These are phyloP conservation scores for Teunomyces barrocoloradensis DNA, from an alignment of 805 yeast genomes.

Conservation along the genomic window DNA sequence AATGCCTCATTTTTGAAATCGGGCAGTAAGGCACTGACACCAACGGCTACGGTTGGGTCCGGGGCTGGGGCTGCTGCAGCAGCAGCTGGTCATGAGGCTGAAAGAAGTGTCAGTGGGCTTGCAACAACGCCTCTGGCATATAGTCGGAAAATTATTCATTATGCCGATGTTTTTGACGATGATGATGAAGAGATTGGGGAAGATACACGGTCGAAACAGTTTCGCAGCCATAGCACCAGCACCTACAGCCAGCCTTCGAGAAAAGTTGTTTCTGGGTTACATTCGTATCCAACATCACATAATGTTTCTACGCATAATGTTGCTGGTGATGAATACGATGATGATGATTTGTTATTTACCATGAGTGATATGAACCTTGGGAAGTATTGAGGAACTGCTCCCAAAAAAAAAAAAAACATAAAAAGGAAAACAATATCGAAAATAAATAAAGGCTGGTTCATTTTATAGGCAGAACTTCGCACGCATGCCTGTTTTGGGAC, in stretches of 20 bases:
- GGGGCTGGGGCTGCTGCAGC: constrained; percentile 20
- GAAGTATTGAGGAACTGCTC: constrained; percentile 11
- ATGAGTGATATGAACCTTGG: constrained; percentile 71
- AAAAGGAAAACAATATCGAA: background rate
- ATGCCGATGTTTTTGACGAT: constrained; percentile 43
- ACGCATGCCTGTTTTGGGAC: background rate
- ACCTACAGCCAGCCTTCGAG: background rate
- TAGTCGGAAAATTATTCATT: constrained; percentile 21
- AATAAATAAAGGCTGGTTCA: background rate
- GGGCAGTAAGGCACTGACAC: constrained; percentile 13
- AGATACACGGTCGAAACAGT: background rate
- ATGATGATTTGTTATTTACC: constrained; percentile 64
- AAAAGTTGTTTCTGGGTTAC: background rate
- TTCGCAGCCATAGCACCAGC: constrained; percentile 2
- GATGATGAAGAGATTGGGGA: constrained; percentile 42
- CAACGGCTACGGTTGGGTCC: constrained; percentile 19
- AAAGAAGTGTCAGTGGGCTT: constrained; percentile 24
- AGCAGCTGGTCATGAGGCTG: constrained; percentile 16
- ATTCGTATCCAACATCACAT: constrained; percentile 2
- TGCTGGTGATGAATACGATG: constrained; percentile 30
- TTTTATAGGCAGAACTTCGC: background rate
- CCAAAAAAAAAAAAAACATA: too few relatives aligned
- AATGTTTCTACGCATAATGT: constrained; percentile 1
- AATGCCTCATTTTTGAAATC: constrained; percentile 18
- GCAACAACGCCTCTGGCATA: constrained; percentile 37